Evolutionary conservation across 768 basidiomycete species (phyloP), one percentile per base, ranked within the genome.

Genomic region (Paxillus involutus): DNA sequence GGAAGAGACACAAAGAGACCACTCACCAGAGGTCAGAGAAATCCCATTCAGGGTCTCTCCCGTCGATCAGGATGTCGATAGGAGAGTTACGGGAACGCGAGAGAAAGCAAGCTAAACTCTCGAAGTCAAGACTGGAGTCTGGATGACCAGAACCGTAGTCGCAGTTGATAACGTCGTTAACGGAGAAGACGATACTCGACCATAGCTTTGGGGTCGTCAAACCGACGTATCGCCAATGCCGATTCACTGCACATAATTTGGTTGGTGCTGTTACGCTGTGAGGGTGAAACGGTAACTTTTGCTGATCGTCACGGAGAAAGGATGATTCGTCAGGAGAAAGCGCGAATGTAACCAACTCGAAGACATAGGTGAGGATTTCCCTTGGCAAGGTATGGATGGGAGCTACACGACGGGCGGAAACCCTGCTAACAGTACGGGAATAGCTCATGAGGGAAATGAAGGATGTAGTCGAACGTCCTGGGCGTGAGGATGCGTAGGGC

Each of bases 321-420:
- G 60, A 51, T 14, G 63, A 59, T 7, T 64, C 64, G 32, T 55
- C 55, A 17, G 67, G 62, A 13, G 60, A 56, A 33, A 11, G 58
- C 42, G 67, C 61, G 52, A 78, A 76, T 2, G 74, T 73, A n/a
- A 72, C 76, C 45, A 85, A 71, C 13, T 67, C 58, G 61, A 86
- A 84, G 53, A 86, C 79, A 48, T 80, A 75, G 0, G 83, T 77
- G 29, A 85, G 73, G 6, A 84, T 73, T 67, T 85, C 83, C 33
- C 78, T 75, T 8, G 85, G 84, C 24, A 85, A 77, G 21, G 56
- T 65, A 58, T 71, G 60, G 49, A 82, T 75, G 3, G 75, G 72
- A 29, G 42, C 11, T 29, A 30, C 36, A 13, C 6, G 45, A 35
- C 29, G 37, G 46, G 9, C 8, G 11, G 13, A 14, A 30, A 13